Base-by-base conservation (phyloP, 2,329 filamentous ascomycete genomes). In the Thelonectria discophora region DNA sequence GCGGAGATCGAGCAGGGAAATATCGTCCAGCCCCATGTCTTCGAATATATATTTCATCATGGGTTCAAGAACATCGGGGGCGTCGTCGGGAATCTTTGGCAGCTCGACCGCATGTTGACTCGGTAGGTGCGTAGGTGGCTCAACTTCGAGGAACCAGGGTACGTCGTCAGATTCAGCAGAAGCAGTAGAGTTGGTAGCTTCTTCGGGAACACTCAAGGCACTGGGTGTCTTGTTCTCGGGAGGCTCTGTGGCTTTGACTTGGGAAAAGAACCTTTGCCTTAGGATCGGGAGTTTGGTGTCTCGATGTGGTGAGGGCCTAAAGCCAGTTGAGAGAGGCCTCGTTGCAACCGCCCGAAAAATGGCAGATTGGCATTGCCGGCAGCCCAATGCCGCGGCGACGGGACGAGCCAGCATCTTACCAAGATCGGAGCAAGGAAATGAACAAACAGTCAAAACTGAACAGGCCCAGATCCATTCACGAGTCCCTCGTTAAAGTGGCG, bases 141-240 rank as follows among this genome's bases (percentile, higher is more conserved):
- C 85, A 67, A 91, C 88, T 73, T 95, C 88, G 27, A 97, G 87
- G 76, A 97, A 98, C 95, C 95, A 98, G 6, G 92, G 92, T 8
- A 88, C 76, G 12, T 74, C 56, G 4, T 77, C 58, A 51, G 64
- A 15, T 11, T 68, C 30, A 18, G 55, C 70, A 8, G 87, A 70
- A 10, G 73, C 46, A 2, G 76, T 70, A 6, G 75, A 68, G 5
- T 74, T 55, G 2, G 47, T 11, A 20, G 24, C 9, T 12, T 65
- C 60, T 12, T 61, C 58, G 7, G 49, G 32, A 15, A 75, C 71
- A n/a, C 66, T 58, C 13, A 49, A 39, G 12, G 18, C 42, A 17
- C 69, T 61, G 17, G 50, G 32, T 1, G 52, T 53, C 27, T 73
- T 73, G 17, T 68, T 63, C 32, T 34, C 43, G 32, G 45, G 55